A percentile compares a stretch with the other conserved stretches of the same genome.
Conservation (phyloP, 2,329 filamentous ascomycete species). For the Xylaria sp. region DNA sequence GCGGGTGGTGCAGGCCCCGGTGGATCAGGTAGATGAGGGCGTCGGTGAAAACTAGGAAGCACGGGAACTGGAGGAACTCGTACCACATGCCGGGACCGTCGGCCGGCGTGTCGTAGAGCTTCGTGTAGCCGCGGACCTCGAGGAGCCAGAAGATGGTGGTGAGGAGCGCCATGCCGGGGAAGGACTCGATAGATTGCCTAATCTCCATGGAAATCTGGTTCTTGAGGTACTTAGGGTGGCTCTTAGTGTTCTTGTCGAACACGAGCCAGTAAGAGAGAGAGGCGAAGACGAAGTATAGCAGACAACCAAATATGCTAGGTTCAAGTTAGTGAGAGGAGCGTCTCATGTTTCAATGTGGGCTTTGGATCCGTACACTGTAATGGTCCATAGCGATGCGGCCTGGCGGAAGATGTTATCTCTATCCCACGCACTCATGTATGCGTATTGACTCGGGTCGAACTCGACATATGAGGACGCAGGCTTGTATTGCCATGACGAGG, state of each 20-base stretch:
- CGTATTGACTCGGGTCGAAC: conserved; percentile 76
- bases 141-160: conserved; percentile 84
- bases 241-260: conserved; percentile 89
- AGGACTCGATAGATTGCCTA: conserved; percentile 76
- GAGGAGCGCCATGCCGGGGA: conserved; percentile 85
- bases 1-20: conserved; percentile 76
- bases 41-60: conserved; percentile 83
- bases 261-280: conserved; percentile 86
- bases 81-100: conserved; percentile 84
- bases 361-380: conserved; percentile 76
- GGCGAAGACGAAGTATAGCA: conserved; percentile 87
- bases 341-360: conserved; percentile 31
- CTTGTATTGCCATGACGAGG: conserved; percentile 73
- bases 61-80: conserved; percentile 83
- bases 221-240: conserved; percentile 94
- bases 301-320: conserved; percentile 81
- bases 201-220: conserved; percentile 93
- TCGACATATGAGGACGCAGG: conserved; percentile 77
- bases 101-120: conserved; percentile 83
- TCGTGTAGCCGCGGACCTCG: conserved; percentile 86
- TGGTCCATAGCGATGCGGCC: conserved; percentile 78
- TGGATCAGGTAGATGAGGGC: conserved; percentile 84
- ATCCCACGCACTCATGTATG: conserved; percentile 80
- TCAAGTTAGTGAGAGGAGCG: conserved; percentile 32
- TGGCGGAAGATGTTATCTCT: conserved; percentile 84